These are phyloP conservation scores for Eremothecium sinecaudum DNA, from an alignment of 1,139 yeast species.

Conservation along the genomic window DNA sequence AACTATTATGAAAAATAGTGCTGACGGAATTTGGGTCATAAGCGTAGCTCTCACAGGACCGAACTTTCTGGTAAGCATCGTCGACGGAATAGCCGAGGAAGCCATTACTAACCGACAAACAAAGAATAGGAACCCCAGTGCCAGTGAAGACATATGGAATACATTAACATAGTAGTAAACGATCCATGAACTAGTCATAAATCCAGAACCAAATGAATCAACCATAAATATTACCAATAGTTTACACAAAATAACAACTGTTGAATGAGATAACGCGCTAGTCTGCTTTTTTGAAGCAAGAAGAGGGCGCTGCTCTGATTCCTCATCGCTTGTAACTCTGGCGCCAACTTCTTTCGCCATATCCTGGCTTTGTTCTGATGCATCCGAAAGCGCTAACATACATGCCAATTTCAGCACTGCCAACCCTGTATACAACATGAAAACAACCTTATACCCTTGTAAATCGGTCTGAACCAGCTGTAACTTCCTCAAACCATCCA, in stretches of 20 bases:
- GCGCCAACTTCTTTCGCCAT: constrained; percentile 8
- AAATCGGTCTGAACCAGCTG: constrained; percentile 31
- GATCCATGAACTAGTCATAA: constrained; percentile 83
- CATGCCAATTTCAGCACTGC: constrained; percentile 48
- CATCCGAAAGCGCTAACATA: constrained; percentile 44
- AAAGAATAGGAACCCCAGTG: constrained; percentile 48
- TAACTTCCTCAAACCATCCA: constrained; percentile 31
- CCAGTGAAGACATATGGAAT: constrained; percentile 27
- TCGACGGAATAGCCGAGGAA: constrained; percentile 59
- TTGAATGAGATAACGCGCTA: constrained; percentile 22
- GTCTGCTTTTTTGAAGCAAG: constrained; percentile 9
- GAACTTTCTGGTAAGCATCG: constrained; percentile 44
- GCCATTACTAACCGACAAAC: constrained; percentile 51
- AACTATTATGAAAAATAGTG: constrained; percentile 48
- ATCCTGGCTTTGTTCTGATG: constrained; percentile 41
- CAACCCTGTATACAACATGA: constrained; percentile 46
- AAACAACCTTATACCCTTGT: constrained; percentile 44
- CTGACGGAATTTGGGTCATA: constrained; percentile 73
- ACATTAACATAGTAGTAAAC: constrained; percentile 55
- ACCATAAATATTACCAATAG: constrained; percentile 51
- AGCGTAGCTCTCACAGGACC: constrained; percentile 79
- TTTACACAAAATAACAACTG: constrained; percentile 25
- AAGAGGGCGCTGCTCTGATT: constrained; percentile 24
- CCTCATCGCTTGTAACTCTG: constrained; percentile 10
- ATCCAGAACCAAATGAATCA: constrained; percentile 81